Conservation (phyloP, 2,329 filamentous ascomycete species). For the Fusarium compactum region DNA sequence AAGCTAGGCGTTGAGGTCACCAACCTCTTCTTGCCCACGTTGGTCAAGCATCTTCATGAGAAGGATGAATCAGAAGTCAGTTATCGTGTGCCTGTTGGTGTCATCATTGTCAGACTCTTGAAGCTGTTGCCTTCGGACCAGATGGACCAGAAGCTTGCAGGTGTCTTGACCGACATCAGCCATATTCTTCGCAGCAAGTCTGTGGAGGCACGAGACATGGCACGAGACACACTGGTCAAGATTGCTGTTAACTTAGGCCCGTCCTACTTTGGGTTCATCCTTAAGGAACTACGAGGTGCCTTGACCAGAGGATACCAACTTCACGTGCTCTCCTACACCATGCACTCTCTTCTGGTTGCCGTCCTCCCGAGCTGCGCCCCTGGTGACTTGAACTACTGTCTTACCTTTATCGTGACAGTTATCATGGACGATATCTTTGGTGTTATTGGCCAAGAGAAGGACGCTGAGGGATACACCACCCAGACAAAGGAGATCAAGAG, state of each 20-base stretch:
- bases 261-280: slow-evolving; percentile 88
- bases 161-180: slow-evolving; percentile 90
- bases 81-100: slow-evolving; percentile 87
- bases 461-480: slow-evolving; percentile 93
- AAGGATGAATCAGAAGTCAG: slow-evolving; percentile 97
- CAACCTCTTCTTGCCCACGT: slow-evolving; percentile 79
- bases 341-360: slow-evolving; percentile 88
- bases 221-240: slow-evolving; percentile 86
- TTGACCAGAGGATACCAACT: slow-evolving; percentile 90
- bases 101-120: slow-evolving; percentile 89
- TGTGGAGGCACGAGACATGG: slow-evolving; percentile 90
- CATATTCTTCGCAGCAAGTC: slow-evolving; percentile 92
- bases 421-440: slow-evolving; percentile 99
- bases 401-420: slow-evolving; percentile 80
- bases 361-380: slow-evolving; percentile 78
- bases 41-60: slow-evolving; percentile 88
- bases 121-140: slow-evolving; percentile 80
- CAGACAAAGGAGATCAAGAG: slow-evolving; percentile 98
- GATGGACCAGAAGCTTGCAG: slow-evolving; percentile 79
- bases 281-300: slow-evolving; percentile 88
- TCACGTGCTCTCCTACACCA: slow-evolving; percentile 93
- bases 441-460: slow-evolving; percentile 91
- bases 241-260: slow-evolving; percentile 86
- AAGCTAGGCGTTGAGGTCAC: slow-evolving; percentile 80
- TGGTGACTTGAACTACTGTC: slow-evolving; percentile 90